Base-by-base conservation (phyloP, 1,139 yeast species). In the Pneumocystis carinii region DNA sequence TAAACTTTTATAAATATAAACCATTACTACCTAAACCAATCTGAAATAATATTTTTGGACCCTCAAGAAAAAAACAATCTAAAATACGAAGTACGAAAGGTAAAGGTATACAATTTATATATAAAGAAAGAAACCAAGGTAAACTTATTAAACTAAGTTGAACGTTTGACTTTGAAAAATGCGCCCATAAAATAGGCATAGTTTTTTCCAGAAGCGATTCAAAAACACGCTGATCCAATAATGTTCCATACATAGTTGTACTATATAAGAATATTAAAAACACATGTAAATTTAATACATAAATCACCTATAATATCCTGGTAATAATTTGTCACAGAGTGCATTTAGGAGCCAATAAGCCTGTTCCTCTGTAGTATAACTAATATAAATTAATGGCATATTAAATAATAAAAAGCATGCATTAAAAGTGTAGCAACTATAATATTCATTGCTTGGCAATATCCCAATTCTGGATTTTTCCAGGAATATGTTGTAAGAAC, bases 361-460 rank as follows among this genome's bases (percentile, higher is more conserved):
- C 74, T 94, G 98, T 68, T 92, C 98, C 73, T 94, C 98, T 8
- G 95, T 86, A 86, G 90, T 90, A 62, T 69, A 70, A 48, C 67
- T 65, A 56, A 36, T 2, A 14, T 15, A 35, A 7, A 35, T 39
- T 19, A 53, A 27, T 29, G 24, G 2, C 3, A 12, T 19, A 24
- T 19, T 3, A 27, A 39, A 39, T 19, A 32, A 7, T 36, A 59
- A 39, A 27, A 12, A 27, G 19, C 65, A 73, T 86, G 90, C 63
- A 94, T 92, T 66, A 94, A 78, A 63, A 94, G 75, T 0, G 96
- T 97, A 0, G 99, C 99, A 1, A 86, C 88, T 7, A 94, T 97
- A 65, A 94, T 94, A 72, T 94, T 94, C 99, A 94, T 94, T 0
- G 98, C 98, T 73, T 94, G 98, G 73, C 99, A 94, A 74, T 94